phyloP scores from a whole-genome alignment of 2,329 filamentous ascomycete genomes.

The Chaetoscypha palmicola region DNA sequence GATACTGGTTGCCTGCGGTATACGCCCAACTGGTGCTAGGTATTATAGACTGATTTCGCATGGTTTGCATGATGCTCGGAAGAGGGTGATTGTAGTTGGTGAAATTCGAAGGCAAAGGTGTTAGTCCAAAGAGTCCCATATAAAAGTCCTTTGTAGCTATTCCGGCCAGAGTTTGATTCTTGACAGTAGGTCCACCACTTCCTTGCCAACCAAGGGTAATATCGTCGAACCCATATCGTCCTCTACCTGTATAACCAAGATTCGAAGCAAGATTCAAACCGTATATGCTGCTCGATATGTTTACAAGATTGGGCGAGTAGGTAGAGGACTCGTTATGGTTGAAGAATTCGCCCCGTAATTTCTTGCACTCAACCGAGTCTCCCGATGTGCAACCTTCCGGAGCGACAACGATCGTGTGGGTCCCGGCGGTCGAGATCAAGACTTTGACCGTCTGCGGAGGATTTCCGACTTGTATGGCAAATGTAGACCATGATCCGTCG shows the following conservation, averaged over 20 bases:
- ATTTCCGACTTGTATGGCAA: constrained; percentile 49
- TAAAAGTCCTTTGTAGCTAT: constrained; percentile 17
- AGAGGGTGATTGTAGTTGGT: constrained; percentile 31
- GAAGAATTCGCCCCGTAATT: constrained; percentile 53
- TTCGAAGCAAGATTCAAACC: constrained; percentile 11
- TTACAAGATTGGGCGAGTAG: constrained; percentile 36
- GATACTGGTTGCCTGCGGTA: constrained; percentile 36
- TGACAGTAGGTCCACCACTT: constrained; percentile 20
- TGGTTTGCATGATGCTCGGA: constrained; percentile 32
- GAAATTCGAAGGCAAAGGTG: constrained; percentile 34
- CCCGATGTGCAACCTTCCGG: constrained; percentile 42
- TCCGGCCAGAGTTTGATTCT: constrained; percentile 14
- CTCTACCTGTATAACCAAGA: constrained; percentile 15
- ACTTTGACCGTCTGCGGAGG: constrained; percentile 46
- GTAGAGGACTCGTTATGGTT: constrained; percentile 45
- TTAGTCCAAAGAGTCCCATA: constrained; percentile 35
- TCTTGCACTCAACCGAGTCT: constrained; percentile 42
- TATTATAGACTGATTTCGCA: constrained; percentile 32
- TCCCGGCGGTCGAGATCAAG: constrained; percentile 56
- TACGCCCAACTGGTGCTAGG: constrained; percentile 37
- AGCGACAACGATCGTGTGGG: constrained; percentile 61
- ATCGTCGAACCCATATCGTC: constrained; percentile 19
- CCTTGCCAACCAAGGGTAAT: constrained; percentile 17
- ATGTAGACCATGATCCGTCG: constrained; percentile 66
- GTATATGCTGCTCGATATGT: constrained; percentile 7